Evolutionary conservation across 75 land plant genomes (phyloP).

Genomic region (Sequoia sempervirens): DNA sequence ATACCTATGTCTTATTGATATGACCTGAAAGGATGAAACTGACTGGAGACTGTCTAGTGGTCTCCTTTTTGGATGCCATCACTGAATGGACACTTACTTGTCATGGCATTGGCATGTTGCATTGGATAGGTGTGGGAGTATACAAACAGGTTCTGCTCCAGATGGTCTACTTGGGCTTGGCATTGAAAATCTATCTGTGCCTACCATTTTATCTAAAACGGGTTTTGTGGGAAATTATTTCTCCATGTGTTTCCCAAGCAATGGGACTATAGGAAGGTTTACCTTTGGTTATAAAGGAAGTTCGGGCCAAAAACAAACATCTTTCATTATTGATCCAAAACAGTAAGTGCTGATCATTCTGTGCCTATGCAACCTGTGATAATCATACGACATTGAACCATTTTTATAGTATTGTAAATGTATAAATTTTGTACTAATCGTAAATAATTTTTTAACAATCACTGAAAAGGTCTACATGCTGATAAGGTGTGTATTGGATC

Average conservation of each 20-base stretch:
- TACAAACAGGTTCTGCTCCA: constrained; percentile 87
- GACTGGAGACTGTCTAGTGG: background rate
- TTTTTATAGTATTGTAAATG: background rate
- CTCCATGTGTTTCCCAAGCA: constrained; percentile 77
- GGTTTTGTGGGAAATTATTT: constrained; percentile 67
- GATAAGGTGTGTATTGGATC: background rate
- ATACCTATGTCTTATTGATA: background rate
- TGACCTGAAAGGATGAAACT: background rate
- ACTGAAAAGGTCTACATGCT: background rate
- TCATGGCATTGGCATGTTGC: background rate
- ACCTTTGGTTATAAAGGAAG: constrained; percentile 79
- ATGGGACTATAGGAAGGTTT: constrained; percentile 67
- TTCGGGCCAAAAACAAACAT: constrained; percentile 54
- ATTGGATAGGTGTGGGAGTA: constrained; percentile 70
- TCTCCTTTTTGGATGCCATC: background rate
- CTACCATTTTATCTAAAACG: constrained; percentile 55
- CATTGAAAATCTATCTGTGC: constrained; percentile 61
- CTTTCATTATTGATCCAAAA: constrained; percentile 33
- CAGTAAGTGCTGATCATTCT: constrained; percentile 31
- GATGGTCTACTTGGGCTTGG: constrained; percentile 92
- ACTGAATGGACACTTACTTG: background rate
- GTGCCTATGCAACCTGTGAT: background rate
- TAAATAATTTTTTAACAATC: background rate
- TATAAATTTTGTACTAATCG: background rate
- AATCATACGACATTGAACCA: too few relatives aligned